Evolutionary conservation across 345 rosid species (phyloP).

Genomic region (Brassica napus): Da-Ae NC_063448.1:38009501-38010000

Average conservation of each 20-base stretch:
- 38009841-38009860: slow-evolving; percentile 29
- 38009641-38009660: too few species aligned
- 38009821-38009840: slow-evolving; percentile 14
- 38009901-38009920: slow-evolving; percentile 11
- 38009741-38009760: not conserved
- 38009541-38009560: too few species aligned
- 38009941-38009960: slow-evolving; percentile 35
- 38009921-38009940: slow-evolving; percentile 35
- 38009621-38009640: too few species aligned
- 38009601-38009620: too few species aligned
- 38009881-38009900: slow-evolving; percentile 29
- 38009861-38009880: slow-evolving; percentile 25
- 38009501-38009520: too few species aligned
- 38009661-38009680: too few species aligned
- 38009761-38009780: slow-evolving; percentile 6
- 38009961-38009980: not conserved
- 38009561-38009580: too few species aligned
- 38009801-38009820: slow-evolving; percentile 17
- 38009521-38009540: too few species aligned
- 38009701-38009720: too few species aligned
- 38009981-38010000: not conserved
- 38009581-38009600: too few species aligned
- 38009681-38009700: too few species aligned
- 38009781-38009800: slow-evolving; percentile 4
- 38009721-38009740: too few species aligned